These are phyloP conservation scores for Delphinella strobiligena DNA, from an alignment of 2,329 filamentous ascomycete genomes.

Conservation along the genomic window DNA sequence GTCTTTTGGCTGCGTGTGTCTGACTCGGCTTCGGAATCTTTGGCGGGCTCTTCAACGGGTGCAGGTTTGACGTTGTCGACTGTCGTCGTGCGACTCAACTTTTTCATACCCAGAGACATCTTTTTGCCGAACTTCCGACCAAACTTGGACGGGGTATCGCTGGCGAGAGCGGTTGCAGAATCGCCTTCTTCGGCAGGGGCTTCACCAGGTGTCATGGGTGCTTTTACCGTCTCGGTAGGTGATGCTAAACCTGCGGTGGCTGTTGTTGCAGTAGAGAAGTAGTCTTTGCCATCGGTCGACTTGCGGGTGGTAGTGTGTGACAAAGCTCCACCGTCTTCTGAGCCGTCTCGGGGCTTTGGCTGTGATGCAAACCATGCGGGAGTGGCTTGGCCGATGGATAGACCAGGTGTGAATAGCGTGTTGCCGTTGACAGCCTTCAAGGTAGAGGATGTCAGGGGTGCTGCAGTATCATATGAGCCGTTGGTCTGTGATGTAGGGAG, in stretches of 20 bases:
- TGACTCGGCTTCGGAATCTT: constrained; percentile 29
- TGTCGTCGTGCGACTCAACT: constrained; percentile 58
- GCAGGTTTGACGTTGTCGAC: constrained; percentile 48
- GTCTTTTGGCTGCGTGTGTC: constrained; percentile 44
- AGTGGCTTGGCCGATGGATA: constrained; percentile 52
- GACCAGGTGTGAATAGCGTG: constrained; percentile 54
- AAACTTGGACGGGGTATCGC: constrained; percentile 43
- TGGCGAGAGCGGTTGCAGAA: constrained; percentile 34
- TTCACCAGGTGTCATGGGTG: constrained; percentile 20
- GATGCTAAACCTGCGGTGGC: constrained; percentile 13
- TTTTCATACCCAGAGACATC: constrained; percentile 61
- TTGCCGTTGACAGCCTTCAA: constrained; percentile 49
- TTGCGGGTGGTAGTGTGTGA: constrained; percentile 37
- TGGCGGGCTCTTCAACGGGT: constrained; percentile 62
- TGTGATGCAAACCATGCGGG: constrained; percentile 23
- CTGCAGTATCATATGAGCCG: constrained; percentile 30
- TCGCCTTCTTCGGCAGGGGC: constrained; percentile 20
- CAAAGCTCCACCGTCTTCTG: constrained; percentile 31
- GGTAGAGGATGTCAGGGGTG: constrained; percentile 36
- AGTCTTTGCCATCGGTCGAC: constrained; percentile 56
- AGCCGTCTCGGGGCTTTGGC: constrained; percentile 24
- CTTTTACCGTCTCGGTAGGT: constrained; percentile 8
- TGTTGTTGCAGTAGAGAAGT: constrained; percentile 52
- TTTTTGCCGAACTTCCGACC: constrained; percentile 74
- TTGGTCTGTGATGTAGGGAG: constrained; percentile 37